Conservation (phyloP, 108 stramenopile species). For the Epipyxis sp. region DNA sequence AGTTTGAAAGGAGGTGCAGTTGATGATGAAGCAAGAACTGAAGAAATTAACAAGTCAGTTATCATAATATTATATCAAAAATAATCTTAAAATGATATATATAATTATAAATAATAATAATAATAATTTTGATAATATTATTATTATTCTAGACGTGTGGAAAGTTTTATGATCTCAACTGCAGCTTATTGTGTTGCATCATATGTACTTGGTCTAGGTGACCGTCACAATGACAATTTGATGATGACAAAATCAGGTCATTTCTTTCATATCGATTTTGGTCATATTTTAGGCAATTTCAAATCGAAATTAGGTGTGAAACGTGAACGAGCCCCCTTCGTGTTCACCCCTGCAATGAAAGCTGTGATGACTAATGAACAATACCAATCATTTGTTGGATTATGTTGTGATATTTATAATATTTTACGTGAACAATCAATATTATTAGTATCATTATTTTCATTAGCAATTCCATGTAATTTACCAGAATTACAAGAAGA, state of each 20-base stretch:
- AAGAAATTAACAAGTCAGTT: constrained; percentile 12
- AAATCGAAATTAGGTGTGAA: constrained; percentile 53
- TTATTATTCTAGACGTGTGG: constrained; percentile 1
- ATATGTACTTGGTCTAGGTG: constrained; percentile 63
- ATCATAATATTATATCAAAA: constrained; percentile 14
- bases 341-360: constrained; percentile 47
- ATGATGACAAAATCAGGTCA: constrained; percentile 58
- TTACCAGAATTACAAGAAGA: constrained; percentile 46
- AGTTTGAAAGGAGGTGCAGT: too few relatives aligned
- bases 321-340: constrained; percentile 49
- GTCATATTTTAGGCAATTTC: constrained; percentile 58
- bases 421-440: constrained; percentile 42
- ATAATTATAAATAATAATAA: not conserved
- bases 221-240: constrained; percentile 68
- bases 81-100: not conserved
- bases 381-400: constrained; percentile 39
- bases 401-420: constrained; percentile 48
- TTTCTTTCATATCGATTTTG: constrained; percentile 68
- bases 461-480: constrained; percentile 45
- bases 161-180: constrained; percentile 36
- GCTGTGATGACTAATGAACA: constrained; percentile 30
- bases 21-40: not conserved
- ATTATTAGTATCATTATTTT: constrained; percentile 50
- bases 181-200: constrained; percentile 67
- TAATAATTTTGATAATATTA: not conserved